Base-by-base conservation (phyloP, 2,329 filamentous ascomycete genomes). In the Calonectria fujianensis region DNA sequence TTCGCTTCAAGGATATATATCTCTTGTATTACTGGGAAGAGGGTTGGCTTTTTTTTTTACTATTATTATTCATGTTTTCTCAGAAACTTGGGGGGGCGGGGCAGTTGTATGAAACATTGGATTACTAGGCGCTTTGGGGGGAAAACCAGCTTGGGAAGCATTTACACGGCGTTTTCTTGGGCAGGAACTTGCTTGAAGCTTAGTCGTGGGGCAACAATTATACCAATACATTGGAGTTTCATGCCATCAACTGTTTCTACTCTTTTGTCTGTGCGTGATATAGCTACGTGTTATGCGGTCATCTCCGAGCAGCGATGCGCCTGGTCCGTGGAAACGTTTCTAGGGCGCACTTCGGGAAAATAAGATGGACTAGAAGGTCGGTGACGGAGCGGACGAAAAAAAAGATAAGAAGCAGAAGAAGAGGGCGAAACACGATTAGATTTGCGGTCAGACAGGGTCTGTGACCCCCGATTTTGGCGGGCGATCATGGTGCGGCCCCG, bases 151-250 rank as follows among this genome's bases (percentile, higher is more conserved):
- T 74, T 70, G 31, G 41, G 71, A 35, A 66, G 72, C 72, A 74
- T 74, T 74, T 74, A 70, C 67, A 70, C 20, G 70, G 70, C 64
- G 70, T 72, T 72, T 32, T 64, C 70, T 59, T 66, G 48, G 54
- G 45, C 70, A 76, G 37, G 65, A 48, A 74, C 51, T 50, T 39
- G 54, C 35, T 66, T 65, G 73, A 29, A 74, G 48, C 59, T 50
- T 76, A 72, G 73, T 74, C 73, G 73, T 75, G 73, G 75, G 74
- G 73, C 76, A 59, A 72, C 73, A 79, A 80, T 78, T 69, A 76
- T 74, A 80, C 74, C 75, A 78, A 79, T 74, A 79, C 71, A 77
- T 77, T 75, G 39, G 70, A 77, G 59, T 78, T 73, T 73, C 68
- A 77, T 78, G 70, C 74, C 74, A 50, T 77, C 68, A 32, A 59